Conservation (phyloP, 2,329 filamentous ascomycete species). For the Fusarium mangiferae region DNA sequence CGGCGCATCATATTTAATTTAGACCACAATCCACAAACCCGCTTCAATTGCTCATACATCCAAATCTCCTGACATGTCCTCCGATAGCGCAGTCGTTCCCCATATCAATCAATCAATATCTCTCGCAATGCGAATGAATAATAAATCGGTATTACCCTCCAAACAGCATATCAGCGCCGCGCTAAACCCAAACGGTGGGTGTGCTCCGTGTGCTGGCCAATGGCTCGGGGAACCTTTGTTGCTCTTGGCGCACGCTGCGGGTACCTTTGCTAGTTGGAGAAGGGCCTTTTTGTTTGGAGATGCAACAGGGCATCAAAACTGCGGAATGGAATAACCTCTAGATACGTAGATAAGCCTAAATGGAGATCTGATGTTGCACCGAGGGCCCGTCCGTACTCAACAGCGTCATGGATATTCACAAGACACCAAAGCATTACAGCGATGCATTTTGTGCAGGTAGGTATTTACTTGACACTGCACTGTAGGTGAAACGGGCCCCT, state of each 20-base stretch:
- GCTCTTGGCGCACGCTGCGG: slow-evolving; percentile 24
- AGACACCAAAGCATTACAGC: neutral
- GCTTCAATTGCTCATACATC: neutral
- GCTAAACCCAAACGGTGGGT: neutral
- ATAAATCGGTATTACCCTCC: neutral
- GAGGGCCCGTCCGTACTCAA: neutral
- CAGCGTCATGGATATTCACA: neutral
- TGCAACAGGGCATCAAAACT: neutral
- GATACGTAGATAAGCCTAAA: neutral
- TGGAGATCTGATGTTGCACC: neutral
- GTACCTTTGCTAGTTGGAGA: slow-evolving; percentile 28
- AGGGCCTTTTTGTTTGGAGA: slow-evolving; percentile 25
- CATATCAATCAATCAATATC: neutral
- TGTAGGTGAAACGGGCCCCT: neutral
- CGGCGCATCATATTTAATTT: neutral
- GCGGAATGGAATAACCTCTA: neutral
- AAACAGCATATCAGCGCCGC: neutral
- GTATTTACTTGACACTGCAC: neutral
- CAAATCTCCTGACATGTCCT: neutral
- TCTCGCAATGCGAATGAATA: neutral
- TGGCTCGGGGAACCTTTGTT: slow-evolving; percentile 34
- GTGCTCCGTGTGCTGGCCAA: slow-evolving; percentile 1
- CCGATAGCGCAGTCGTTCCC: neutral
- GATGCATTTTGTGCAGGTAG: neutral
- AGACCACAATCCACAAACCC: neutral